These are phyloP conservation scores for Salix koriyanagi DNA, from an alignment of 345 rosid species.

Conservation along the genomic window DNA sequence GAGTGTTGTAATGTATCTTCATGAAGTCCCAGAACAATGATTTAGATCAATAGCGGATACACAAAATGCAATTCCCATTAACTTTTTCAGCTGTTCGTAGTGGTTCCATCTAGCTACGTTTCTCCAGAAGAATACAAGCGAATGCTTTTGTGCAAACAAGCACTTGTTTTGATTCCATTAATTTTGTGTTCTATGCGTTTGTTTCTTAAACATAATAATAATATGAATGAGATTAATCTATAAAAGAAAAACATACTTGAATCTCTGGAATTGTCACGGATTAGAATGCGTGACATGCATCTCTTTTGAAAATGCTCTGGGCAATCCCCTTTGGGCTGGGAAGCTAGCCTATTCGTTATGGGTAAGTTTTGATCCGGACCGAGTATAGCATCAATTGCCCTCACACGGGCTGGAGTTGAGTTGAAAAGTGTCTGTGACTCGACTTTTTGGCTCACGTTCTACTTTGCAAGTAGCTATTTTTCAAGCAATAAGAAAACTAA, in stretches of 20 bases:
- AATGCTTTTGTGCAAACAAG: not conserved
- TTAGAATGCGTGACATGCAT: no score
- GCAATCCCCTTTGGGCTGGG: no score
- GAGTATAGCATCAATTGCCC: no score
- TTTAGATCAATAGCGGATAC: not conserved
- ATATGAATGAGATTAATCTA: no score
- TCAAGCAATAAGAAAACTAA: no score
- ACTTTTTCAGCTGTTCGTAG: not conserved
- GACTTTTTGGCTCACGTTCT: not conserved
- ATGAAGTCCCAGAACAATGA: not conserved
- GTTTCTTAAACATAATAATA: not conserved
- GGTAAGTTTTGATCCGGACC: no score
- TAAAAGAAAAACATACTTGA: no score
- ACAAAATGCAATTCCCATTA: not conserved
- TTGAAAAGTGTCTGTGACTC: no score
- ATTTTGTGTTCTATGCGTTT: not conserved
- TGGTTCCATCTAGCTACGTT: not conserved
- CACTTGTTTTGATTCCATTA: not conserved
- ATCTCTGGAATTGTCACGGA: no score
- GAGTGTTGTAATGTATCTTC: not conserved
- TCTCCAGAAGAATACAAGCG: not conserved
- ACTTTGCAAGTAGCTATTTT: not conserved
- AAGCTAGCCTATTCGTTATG: no score
- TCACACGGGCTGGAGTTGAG: no score
- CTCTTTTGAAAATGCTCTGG: no score